These are phyloP conservation scores for Chlorella sp. DNA, from an alignment of 139 green algal species.

Conservation along the genomic window DNA sequence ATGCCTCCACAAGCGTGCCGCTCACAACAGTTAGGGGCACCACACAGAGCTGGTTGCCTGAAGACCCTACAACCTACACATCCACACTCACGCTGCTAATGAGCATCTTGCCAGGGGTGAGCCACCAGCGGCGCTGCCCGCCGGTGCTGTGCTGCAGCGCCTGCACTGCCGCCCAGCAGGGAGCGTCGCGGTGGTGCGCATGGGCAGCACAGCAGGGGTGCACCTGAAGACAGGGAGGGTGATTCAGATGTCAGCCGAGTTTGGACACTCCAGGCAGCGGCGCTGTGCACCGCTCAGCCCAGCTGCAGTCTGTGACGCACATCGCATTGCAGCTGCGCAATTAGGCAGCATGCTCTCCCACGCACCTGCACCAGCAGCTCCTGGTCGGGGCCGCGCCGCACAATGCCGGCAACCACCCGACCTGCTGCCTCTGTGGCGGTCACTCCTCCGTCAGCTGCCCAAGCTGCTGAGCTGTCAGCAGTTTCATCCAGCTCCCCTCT, in stretches of 20 bases:
- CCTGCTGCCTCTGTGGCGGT: neutral
- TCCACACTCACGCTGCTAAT: slow-evolving; percentile 32
- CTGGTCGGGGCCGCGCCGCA: neutral
- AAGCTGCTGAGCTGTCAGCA: neutral
- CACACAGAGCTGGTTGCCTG: too few relatives aligned
- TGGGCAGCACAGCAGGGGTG: slow-evolving; percentile 41
- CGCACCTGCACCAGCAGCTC: slow-evolving; percentile 4
- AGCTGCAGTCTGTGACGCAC: neutral
- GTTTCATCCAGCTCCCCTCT: neutral
- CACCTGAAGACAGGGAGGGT: slow-evolving; percentile 5
- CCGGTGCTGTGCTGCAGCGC: slow-evolving; percentile 27
- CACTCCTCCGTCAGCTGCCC: neutral
- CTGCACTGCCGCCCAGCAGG: slow-evolving; percentile 39
- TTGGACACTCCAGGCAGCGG: too few relatives aligned
- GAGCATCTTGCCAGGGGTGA: slow-evolving; percentile 36
- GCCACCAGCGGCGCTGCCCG: slow-evolving; percentile 41
- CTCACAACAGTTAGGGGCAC: too few relatives aligned
- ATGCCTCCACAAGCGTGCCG: too few relatives aligned
- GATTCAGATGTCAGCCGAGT: neutral
- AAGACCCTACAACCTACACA: neutral
- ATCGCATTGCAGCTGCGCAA: neutral
- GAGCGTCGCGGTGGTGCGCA: neutral
- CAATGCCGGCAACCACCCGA: neutral
- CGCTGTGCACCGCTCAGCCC: too few relatives aligned
- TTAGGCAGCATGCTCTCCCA: neutral